Conservation (phyloP, 208 protist genomes). For the Trypanosoma avium region DNA sequence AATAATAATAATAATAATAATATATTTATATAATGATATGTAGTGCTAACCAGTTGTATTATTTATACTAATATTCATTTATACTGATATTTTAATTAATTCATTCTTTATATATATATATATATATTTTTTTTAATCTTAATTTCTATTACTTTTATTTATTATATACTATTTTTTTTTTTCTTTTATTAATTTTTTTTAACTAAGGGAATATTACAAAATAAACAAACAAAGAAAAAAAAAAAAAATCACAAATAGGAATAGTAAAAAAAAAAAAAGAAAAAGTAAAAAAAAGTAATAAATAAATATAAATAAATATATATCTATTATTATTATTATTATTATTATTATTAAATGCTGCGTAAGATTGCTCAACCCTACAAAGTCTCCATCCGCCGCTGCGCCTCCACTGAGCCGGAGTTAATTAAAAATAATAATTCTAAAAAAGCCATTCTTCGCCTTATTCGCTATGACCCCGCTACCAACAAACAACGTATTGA, state of each 20-base stretch:
- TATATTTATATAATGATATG: no score
- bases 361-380: conserved; percentile 71
- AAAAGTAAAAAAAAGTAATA: not conserved
- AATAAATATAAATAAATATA: not conserved
- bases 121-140: conserved; percentile 2
- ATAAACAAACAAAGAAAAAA: conserved; percentile 5
- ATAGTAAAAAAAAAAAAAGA: conserved; percentile 5
- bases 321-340: no score
- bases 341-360: conserved; percentile 57
- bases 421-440: conserved; percentile 22
- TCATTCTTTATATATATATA: not conserved
- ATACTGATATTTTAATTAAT: no score
- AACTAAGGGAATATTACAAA: not conserved
- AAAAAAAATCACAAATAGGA: not conserved
- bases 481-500: conserved; percentile 85
- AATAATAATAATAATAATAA: not conserved
- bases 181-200: conserved; percentile 9
- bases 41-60: no score
- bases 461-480: conserved; percentile 86
- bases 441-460: conserved; percentile 75
- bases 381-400: conserved; percentile 80
- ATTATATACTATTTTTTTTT: not conserved
- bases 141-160: not conserved
- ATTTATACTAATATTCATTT: no score
- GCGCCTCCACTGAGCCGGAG: conserved; percentile 43